Base-by-base conservation (phyloP, 2,329 filamentous ascomycete genomes). In the Monilinia laxa region DNA sequence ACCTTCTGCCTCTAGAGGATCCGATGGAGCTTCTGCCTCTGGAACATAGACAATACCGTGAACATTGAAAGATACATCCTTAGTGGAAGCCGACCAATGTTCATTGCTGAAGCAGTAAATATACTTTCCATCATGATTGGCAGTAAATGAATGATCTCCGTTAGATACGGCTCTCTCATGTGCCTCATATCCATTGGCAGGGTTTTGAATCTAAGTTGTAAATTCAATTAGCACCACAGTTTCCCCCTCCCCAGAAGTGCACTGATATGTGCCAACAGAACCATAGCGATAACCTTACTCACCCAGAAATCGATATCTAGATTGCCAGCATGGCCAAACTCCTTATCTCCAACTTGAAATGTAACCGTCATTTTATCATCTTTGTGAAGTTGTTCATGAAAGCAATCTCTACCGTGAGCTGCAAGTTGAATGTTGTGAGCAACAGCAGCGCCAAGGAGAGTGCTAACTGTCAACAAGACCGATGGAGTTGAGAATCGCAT, bases 21-120 rank as follows among this genome's bases (percentile, higher is more conserved):
- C 94, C 73, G 90, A 86, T 38, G 91, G 87, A 68, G 90, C 85
- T 75, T 98, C 94, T 68, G 86, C 83, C 79, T 98, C 95, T 66
- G 91, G 90, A 62, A 99, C 93, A 80, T 98, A 99, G 77, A 99
- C 94, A 72, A 99, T 92, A 74, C 95, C 95, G 81, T 99, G 95
- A 63, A 99, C 95, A 79, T 99, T 99, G 87, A 99, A 99, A 66
- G 92, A 96, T 64, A 99, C 94, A 80, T 99, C 95, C 82, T 99
- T 99, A 78, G 88, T 96, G 79, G 92, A 92, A 68, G 93, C 93
- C 68, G 92, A 91, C 93, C 94, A 99, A 79, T 95, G 90, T 83
- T 98, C 94, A 81, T 99, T 99, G 81, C 95, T 96, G 82, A 99
- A 99, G 87, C 95, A 99, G 87, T 99, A 99, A 67, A 86, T 83